These are phyloP conservation scores for Candida ficus DNA, from an alignment of 805 yeast species.

Conservation along the genomic window DNA sequence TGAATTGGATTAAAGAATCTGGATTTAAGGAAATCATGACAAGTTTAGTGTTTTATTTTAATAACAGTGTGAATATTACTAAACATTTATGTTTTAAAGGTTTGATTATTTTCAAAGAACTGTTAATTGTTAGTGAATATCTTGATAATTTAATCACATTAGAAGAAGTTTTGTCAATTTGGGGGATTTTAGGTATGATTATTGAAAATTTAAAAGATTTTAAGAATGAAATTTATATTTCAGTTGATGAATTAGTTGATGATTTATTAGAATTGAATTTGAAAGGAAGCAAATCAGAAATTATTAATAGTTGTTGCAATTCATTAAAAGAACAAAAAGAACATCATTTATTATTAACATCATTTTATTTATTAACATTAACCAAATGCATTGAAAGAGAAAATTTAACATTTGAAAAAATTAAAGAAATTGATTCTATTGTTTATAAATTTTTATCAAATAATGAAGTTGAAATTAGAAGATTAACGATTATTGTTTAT, in stretches of 20 bases:
- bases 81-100: constrained; percentile 24
- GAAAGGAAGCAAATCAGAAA: constrained; percentile 3
- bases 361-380: constrained; percentile 18
- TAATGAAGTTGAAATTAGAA: constrained; percentile 25
- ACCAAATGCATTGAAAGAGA: constrained; percentile 19
- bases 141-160: constrained; percentile 8
- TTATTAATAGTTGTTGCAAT: constrained; percentile 13
- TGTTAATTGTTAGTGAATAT: constrained; percentile 16
- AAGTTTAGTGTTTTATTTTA: constrained; percentile 17
- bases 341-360: constrained; percentile 4
- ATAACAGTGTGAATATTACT: constrained; percentile 19
- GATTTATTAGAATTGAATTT: constrained; percentile 14
- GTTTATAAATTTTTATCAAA: constrained; percentile 14
- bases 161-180: constrained; percentile 10
- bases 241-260: constrained; percentile 23
- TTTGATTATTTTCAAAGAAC: constrained; percentile 20
- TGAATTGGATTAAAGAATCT: constrained; percentile 16
- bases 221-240: constrained; percentile 21
- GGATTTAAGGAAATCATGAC: constrained; percentile 15
- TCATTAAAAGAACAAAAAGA: constrained; percentile 7
- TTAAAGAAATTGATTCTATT: constrained; percentile 18
- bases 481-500: constrained; percentile 22
- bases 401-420: constrained; percentile 11
- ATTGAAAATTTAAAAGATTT: constrained; percentile 22
- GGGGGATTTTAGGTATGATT: constrained; percentile 20